Conservation (phyloP, 2,329 filamentous ascomycete genomes). For the Colletotrichum australisinense region DNA sequence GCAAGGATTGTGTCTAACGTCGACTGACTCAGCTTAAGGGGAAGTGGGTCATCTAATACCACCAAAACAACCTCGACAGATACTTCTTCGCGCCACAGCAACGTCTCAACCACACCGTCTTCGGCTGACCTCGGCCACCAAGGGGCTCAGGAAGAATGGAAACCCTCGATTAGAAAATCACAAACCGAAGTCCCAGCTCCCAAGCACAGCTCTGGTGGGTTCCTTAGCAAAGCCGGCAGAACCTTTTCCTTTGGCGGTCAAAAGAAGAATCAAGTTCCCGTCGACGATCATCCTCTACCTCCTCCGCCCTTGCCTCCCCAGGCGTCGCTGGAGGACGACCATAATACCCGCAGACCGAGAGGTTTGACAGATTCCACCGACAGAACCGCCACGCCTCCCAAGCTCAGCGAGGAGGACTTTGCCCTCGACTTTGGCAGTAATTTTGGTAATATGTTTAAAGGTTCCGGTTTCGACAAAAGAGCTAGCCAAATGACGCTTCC, state of each 20-base stretch:
- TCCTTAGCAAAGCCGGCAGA: slow-evolving; percentile 66
- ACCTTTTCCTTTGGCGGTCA: slow-evolving; percentile 70
- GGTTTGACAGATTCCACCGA: slow-evolving; percentile 66
- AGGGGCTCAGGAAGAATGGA: slow-evolving; percentile 54
- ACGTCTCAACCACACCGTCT: slow-evolving; percentile 70
- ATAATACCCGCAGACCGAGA: slow-evolving; percentile 52
- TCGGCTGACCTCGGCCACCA: slow-evolving; percentile 58
- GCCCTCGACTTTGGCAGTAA: slow-evolving; percentile 67
- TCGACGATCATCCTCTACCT: slow-evolving; percentile 48
- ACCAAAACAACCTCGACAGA: slow-evolving; percentile 70
- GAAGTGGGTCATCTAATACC: slow-evolving; percentile 70
- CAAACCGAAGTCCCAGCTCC: slow-evolving; percentile 53
- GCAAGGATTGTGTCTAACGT: slow-evolving; percentile 42
- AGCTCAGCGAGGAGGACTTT: slow-evolving; percentile 55
- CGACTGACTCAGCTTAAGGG: slow-evolving; percentile 57
- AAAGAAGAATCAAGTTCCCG: slow-evolving; percentile 59
- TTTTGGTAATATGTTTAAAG: slow-evolving; percentile 64
- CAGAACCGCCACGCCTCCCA: slow-evolving; percentile 64
- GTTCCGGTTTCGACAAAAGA: slow-evolving; percentile 64
- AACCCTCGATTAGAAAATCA: slow-evolving; percentile 50
- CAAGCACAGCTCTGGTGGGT: slow-evolving; percentile 59
- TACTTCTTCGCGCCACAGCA: slow-evolving; percentile 71
- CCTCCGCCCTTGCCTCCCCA: slow-evolving; percentile 51
- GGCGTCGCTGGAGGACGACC: slow-evolving; percentile 43
- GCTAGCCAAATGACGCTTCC: slow-evolving; percentile 61